Evolutionary conservation across 148 eudicot genomes (phyloP), one percentile per base, ranked within the genome.

Genomic region (Oxyria digyna): DNA sequence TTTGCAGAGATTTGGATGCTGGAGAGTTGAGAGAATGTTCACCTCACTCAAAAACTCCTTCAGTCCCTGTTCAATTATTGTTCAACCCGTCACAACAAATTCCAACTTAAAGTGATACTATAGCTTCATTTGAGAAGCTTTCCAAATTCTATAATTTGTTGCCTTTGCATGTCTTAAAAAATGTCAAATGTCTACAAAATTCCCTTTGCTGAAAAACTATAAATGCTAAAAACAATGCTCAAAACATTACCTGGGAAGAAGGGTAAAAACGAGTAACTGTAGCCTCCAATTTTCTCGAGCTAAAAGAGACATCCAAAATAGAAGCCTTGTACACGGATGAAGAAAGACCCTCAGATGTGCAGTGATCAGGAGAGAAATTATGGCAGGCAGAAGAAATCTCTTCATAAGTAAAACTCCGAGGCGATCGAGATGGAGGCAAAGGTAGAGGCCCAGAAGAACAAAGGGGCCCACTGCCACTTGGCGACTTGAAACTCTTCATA

Each of bases 1-100:
- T 75, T 87, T 94, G 74, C 97, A 90, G 57, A 94, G 86, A 71
- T 72, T 85, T 8, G 97, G 92, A 80, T 94, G 92, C 71, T 88
- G 97, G 77, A 94, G 74, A 69, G 96, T 83, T 49, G 93, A 91
- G 45, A 94, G 89, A 40, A 87, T 84, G 71, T 85, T 94, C 72
- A 83, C 91, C 83, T 94, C 96, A 67, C 71, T 86, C 64, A 88
- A 69, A 77, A 94, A 88, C 72, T 94, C 98, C 74, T 81, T 94
- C 69, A 88, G 49, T 63, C 90, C 85, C 98, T 93, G 74, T 38
- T 42, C 42, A 66, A 73, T 15, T 14, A 6, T 59, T 23, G 3
- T 59, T 14, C 64, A 57, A 8, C 37, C 33, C 65, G 38, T 59
- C 65, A 59, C 35, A 31, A 29, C 20, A 59, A 27, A 15, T 6